These are phyloP conservation scores for Suillus discolor DNA, from an alignment of 768 basidiomycete genomes.

Conservation along the genomic window DNA sequence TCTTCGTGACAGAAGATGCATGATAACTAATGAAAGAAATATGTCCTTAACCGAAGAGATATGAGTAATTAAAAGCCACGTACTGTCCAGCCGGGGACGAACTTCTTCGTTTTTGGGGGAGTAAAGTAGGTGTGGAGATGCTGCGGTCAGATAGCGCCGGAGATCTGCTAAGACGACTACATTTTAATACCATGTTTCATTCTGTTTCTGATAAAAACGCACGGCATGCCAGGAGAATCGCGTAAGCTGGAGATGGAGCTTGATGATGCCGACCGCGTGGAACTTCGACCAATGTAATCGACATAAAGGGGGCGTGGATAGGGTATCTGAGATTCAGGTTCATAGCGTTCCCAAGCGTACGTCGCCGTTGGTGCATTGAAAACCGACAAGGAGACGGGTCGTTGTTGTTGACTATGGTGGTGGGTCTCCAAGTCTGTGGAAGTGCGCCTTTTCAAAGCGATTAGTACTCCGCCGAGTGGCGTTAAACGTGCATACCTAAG, in stretches of 20 bases:
- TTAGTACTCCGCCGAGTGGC: conserved; percentile 19
- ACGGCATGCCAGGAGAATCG: conserved; percentile 33
- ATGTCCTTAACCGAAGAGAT: background rate
- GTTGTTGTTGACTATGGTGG: conserved; percentile 32
- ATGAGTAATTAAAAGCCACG: conserved; percentile 11
- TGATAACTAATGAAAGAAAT: conserved; percentile 9
- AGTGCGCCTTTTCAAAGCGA: conserved; percentile 22
- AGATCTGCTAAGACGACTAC: conserved; percentile 23
- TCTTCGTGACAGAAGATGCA: conserved; percentile 18
- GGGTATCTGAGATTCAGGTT: conserved; percentile 45
- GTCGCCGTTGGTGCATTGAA: conserved; percentile 47
- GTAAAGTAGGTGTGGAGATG: conserved; percentile 29
- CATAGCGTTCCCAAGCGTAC: conserved; percentile 50
- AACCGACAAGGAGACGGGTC: conserved; percentile 39
- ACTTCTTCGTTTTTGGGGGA: conserved; percentile 36
- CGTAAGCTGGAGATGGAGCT: conserved; percentile 31
- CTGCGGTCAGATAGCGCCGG: conserved; percentile 30
- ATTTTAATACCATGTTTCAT: conserved; percentile 18
- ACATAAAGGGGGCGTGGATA: conserved; percentile 43
- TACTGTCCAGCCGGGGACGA: conserved; percentile 33
- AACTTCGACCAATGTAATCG: conserved; percentile 33
- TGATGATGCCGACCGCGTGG: conserved; percentile 34
- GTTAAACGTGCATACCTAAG: conserved; percentile 23
- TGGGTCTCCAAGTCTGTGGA: conserved; percentile 24
- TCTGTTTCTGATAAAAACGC: conserved; percentile 22